Base-by-base conservation (phyloP, 768 basidiomycete genomes). In the Clathrus columnatus region DNA sequence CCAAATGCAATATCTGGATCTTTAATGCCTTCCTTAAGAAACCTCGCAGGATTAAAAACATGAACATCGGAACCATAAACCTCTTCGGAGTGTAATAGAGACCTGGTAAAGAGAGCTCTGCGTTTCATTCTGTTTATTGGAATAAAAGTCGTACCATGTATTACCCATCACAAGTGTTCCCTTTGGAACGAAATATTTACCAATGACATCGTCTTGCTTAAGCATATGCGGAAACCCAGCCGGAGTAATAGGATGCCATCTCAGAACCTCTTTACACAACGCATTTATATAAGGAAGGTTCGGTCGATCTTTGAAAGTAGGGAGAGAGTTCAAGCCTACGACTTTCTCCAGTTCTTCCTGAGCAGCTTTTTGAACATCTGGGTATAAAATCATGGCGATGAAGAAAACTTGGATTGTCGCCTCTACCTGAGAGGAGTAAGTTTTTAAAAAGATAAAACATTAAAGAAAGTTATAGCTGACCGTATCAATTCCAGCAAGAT, bases 121-220 rank as follows among this genome's bases (percentile, higher is more conserved):
- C n/a, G n/a, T n/a, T n/a, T n/a, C n/a, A n/a, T n/a, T n/a, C n/a
- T n/a, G n/a, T n/a, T n/a, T n/a, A n/a, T n/a, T n/a, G n/a, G n/a
- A 42, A 48, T 48, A 23, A 48, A 29, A 26, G 50, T 16, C 30
- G 2, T 20, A 62, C 62, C 61, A 63, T 11, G 54, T 45, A 43
- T 64, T 64, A n/a, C 47, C 57, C 17, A 62, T 55, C 10, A 62
- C 36, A 32, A 45, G 43, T 7, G 54, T 57, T 10, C 56, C 62
- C 28, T 61, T 57, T 0, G 63, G 62, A 44, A 80, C 71, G 27
- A 72, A 67, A 56, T 75, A 76, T 7, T 73, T 75, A 73, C 65
- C 28, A 70, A 65, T 24, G 7, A 63, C 54, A 21, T 56, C 55
- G 17, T 56, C 55, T 44, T 54, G 20, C 21, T n/a, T 26, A 20